Evolutionary conservation across 495 filamentous ascomycete species (phyloP), one percentile per base, ranked within the genome.

Genomic region (Aspergillus bertholletiae): DNA sequence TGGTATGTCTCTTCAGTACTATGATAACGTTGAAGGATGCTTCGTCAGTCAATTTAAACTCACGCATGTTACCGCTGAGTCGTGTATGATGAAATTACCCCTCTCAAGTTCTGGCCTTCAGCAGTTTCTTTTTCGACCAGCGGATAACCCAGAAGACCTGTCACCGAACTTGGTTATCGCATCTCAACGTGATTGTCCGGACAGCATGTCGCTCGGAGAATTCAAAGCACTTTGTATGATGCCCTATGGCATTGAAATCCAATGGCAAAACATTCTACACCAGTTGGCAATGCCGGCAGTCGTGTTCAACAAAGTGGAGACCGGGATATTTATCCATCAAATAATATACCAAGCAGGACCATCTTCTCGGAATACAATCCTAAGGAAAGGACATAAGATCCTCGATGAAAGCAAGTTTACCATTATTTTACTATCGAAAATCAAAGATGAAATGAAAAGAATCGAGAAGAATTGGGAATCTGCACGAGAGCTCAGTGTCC

Each of bases 201-300:
- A 24, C 0, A 22, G 67, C 27, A 67, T 84, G 53, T 68, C 75
- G 0, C 54, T 84, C 1, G 74, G 74, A 6, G 81, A 85, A 40
- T 84, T 73, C 57, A 73, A 73, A 30, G 66, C 77, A 0, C 71
- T 86, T 26, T 69, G 72, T 7, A 58, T 68, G 9, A 58, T 85
- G 23, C 72, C 80, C 2, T 60, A 75, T 0, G 81, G 81, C 1
- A 54, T 73, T 23, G 57, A 64, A 0, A 63, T 85, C 22, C 80
- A 84, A 44, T 82, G 80, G 78, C 59, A 74, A 27, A 85, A 85
- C 46, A 74, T 86, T 15, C 61, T 80, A 0, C 55, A 72, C 15
- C 76, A 85, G 55, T 63, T 87, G n/a, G 57, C 59, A 1, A 61
- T 66, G 5, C 76, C 75, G 2, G 68, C 64, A 8, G 32, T 87